These are phyloP conservation scores for Citrullus amarus DNA, from an alignment of 306 rosid species.

Conservation along the genomic window DNA sequence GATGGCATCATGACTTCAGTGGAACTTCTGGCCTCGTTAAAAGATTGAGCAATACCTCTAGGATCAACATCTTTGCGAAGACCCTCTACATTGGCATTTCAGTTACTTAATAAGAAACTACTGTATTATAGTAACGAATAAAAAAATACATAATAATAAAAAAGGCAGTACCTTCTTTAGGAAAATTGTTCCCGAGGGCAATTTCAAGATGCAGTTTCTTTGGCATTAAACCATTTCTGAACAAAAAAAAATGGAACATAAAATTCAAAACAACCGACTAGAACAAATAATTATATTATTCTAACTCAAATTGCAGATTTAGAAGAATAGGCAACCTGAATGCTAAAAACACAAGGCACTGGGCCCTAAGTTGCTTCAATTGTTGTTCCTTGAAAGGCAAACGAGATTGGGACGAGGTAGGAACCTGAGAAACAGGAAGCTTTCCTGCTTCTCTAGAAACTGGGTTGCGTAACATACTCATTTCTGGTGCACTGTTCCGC, in stretches of 20 bases:
- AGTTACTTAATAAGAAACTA: slow-evolving; percentile 9
- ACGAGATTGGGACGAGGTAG: slow-evolving; percentile 26
- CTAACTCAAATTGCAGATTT: neutral
- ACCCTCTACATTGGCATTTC: slow-evolving; percentile 44
- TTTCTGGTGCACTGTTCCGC: slow-evolving; percentile 54
- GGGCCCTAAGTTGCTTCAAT: slow-evolving; percentile 96
- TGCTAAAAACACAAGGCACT: slow-evolving; percentile 97
- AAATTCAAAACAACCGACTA: slow-evolving; percentile 13
- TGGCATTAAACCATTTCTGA: slow-evolving; percentile 88
- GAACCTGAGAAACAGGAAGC: slow-evolving; percentile 35
- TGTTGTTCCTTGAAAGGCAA: slow-evolving; percentile 90
- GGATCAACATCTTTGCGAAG: slow-evolving; percentile 57
- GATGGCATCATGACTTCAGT: slow-evolving; percentile 50
- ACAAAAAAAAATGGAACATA: neutral
- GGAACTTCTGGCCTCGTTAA: slow-evolving; percentile 39
- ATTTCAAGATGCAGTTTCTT: slow-evolving; percentile 97
- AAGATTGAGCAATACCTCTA: slow-evolving; percentile 59
- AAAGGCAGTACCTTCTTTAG: slow-evolving; percentile 54
- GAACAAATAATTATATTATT: neutral
- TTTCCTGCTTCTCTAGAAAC: slow-evolving; percentile 76
- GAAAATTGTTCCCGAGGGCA: slow-evolving; percentile 64
- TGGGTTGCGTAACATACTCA: slow-evolving; percentile 43
- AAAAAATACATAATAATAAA: neutral
- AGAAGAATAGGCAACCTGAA: slow-evolving; percentile 51
- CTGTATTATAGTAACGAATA: neutral